Percentiles rank a stretch among this genome's conserved stretches.
These are phyloP conservation scores for Telopea speciosissima DNA, from an alignment of 177 flowering plant genomes.

Conservation along the genomic window DNA sequence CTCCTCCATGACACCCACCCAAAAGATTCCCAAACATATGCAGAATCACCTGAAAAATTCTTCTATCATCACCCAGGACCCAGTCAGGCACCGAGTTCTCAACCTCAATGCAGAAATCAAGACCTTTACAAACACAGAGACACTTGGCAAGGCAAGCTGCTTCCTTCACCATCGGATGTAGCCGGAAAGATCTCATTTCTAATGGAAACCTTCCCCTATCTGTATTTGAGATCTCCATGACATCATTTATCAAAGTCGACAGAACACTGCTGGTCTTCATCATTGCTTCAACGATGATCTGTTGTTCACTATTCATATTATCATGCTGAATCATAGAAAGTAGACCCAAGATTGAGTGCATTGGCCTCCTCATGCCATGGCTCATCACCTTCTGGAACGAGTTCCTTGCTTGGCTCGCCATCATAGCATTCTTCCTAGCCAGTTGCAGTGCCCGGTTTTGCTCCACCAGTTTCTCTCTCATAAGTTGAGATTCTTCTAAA, in stretches of 20 bases:
- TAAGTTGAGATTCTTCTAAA: slow-evolving; percentile 84
- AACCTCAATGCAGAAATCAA: slow-evolving; percentile 45
- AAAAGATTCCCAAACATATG: slow-evolving; percentile 83
- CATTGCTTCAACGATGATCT: slow-evolving; percentile 60
- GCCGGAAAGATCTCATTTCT: slow-evolving; percentile 49
- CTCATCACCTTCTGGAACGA: slow-evolving; percentile 90
- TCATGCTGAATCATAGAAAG: slow-evolving; percentile 67
- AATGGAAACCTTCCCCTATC: slow-evolving; percentile 50
- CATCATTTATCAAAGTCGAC: slow-evolving; percentile 70
- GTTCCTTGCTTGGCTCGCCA: slow-evolving; percentile 84
- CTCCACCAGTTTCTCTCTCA: slow-evolving; percentile 74
- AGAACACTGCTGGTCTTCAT: slow-evolving; percentile 63
- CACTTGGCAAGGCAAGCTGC: slow-evolving; percentile 78
- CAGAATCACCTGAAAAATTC: slow-evolving; percentile 81
- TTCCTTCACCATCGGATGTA: slow-evolving; percentile 74
- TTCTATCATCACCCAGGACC: slow-evolving; percentile 76
- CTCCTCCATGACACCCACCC: slow-evolving; percentile 32
- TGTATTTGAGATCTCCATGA: slow-evolving; percentile 60
- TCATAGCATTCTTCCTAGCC: slow-evolving; percentile 68
- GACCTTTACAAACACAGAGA: slow-evolving; percentile 50
- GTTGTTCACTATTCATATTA: slow-evolving; percentile 44
- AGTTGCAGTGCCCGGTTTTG: slow-evolving; percentile 77
- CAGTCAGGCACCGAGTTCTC: slow-evolving; percentile 55
- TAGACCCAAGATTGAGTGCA: slow-evolving; percentile 85
- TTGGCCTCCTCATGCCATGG: slow-evolving; percentile 78